These are phyloP conservation scores for Eucalyptus leucophloia DNA, from an alignment of 345 rosid species.

Conservation along the genomic window DNA sequence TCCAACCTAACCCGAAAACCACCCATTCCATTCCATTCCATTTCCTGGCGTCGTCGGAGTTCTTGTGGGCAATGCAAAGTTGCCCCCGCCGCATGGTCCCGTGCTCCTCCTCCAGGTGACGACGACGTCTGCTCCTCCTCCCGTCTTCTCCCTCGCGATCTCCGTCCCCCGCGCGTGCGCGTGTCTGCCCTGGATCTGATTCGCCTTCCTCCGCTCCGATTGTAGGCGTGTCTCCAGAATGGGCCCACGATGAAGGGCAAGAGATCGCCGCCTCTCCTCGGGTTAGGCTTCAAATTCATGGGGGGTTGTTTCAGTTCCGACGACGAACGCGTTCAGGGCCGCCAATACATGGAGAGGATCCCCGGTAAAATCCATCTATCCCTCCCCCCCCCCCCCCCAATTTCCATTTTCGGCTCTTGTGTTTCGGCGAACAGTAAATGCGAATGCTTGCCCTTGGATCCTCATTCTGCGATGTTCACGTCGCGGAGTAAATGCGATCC, in stretches of 20 bases:
- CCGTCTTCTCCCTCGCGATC: neutral
- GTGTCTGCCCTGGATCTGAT: neutral
- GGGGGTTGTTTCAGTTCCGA: constrained; percentile 36
- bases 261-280: neutral
- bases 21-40: neutral
- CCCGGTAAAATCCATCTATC: neutral
- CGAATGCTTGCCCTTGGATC: neutral
- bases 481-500: neutral
- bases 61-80: neutral
- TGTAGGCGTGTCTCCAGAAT: neutral
- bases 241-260: neutral
- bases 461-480: neutral
- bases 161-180: neutral
- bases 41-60: neutral
- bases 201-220: neutral
- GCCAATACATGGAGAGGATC: neutral
- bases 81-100: neutral
- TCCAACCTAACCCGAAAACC: neutral
- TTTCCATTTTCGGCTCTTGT: neutral
- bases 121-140: neutral
- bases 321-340: neutral
- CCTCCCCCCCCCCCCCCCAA: neutral
- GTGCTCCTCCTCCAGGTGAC: neutral
- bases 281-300: constrained; percentile 13
- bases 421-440: neutral